Conservation (phyloP, 495 filamentous ascomycete species). For the Terfezia boudieri region DNA sequence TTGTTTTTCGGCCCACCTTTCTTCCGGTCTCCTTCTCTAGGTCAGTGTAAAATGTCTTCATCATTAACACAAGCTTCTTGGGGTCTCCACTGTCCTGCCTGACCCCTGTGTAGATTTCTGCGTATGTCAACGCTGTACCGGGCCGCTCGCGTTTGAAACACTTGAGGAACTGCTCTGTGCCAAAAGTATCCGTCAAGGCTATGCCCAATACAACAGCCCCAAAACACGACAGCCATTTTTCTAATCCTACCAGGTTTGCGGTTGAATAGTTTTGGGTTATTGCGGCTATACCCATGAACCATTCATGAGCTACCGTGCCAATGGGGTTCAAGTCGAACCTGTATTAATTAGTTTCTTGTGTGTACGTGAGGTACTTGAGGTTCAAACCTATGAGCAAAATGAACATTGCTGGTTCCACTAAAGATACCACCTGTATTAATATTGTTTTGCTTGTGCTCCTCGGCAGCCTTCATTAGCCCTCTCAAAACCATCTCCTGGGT, state of each 20-base stretch:
- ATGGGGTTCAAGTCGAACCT: slow-evolving; percentile 60
- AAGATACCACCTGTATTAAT: slow-evolving; percentile 40
- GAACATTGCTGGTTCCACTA: slow-evolving; percentile 84
- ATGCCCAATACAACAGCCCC: slow-evolving; percentile 79
- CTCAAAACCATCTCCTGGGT: slow-evolving; percentile 82
- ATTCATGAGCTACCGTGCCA: slow-evolving; percentile 92
- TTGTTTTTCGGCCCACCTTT: slow-evolving; percentile 46
- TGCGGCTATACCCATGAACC: slow-evolving; percentile 96
- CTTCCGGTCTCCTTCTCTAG: slow-evolving; percentile 7
- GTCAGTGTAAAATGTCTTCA: slow-evolving; percentile 66
- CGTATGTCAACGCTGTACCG: slow-evolving; percentile 35
- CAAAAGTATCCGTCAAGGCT: slow-evolving; percentile 93
- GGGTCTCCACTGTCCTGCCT: slow-evolving; percentile 94
- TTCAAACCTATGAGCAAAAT: slow-evolving; percentile 38
- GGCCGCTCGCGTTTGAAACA: slow-evolving; percentile 39
- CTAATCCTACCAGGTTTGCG: slow-evolving; percentile 61
- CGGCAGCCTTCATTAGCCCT: slow-evolving; percentile 51
- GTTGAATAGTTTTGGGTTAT: slow-evolving; percentile 64
- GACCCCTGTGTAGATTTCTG: slow-evolving; percentile 65
- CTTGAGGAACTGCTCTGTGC: slow-evolving; percentile 69
- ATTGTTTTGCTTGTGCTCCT: slow-evolving; percentile 35
- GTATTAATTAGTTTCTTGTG: slow-evolving; percentile 26
- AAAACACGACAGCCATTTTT: slow-evolving; percentile 78
- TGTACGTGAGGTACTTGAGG: not conserved
- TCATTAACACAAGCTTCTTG: slow-evolving; percentile 52